Percentiles rank a stretch among this genome's conserved stretches.
Conservation (phyloP, 2,329 filamentous ascomycete species). For the Paracorniculantispora psalliotae region DNA sequence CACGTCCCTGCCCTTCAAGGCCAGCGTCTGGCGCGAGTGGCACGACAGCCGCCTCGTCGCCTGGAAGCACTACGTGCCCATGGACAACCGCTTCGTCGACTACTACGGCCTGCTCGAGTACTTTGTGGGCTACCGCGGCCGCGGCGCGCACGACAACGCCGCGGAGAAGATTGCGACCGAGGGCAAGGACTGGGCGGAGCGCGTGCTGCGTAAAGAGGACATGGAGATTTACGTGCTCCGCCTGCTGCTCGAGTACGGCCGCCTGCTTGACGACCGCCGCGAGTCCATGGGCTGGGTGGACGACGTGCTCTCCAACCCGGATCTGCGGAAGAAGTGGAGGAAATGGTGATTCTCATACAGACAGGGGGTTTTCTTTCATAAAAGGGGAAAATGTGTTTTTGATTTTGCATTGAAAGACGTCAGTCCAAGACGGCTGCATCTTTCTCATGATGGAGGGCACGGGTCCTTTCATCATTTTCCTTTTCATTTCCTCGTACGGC, state of each 20-base stretch:
- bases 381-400: too few relatives aligned
- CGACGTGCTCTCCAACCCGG: constrained; percentile 37
- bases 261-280: constrained; percentile 47
- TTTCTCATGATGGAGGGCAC: too few relatives aligned
- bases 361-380: too few relatives aligned
- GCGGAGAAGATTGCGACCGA: constrained; percentile 61
- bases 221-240: constrained; percentile 68
- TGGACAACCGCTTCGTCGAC: constrained; percentile 70
- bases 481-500: neutral
- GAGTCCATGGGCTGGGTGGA: constrained; percentile 52
- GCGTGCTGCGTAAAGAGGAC: constrained; percentile 63
- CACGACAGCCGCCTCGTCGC: constrained; percentile 68
- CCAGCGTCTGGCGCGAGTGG: constrained; percentile 76
- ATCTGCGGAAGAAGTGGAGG: constrained; percentile 27
- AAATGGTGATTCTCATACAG: constrained; percentile 23
- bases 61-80: constrained; percentile 78
- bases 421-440: neutral
- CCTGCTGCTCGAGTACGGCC: constrained; percentile 59
- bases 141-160: constrained; percentile 46
- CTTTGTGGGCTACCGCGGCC: constrained; percentile 57
- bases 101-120: constrained; percentile 70
- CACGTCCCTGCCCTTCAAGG: constrained; percentile 69
- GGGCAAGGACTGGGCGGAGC: constrained; percentile 64
- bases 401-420: too few relatives aligned
- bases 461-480: neutral